Conservation (phyloP, 495 filamentous ascomycete genomes). For the Trypethelium eluteriae region DNA sequence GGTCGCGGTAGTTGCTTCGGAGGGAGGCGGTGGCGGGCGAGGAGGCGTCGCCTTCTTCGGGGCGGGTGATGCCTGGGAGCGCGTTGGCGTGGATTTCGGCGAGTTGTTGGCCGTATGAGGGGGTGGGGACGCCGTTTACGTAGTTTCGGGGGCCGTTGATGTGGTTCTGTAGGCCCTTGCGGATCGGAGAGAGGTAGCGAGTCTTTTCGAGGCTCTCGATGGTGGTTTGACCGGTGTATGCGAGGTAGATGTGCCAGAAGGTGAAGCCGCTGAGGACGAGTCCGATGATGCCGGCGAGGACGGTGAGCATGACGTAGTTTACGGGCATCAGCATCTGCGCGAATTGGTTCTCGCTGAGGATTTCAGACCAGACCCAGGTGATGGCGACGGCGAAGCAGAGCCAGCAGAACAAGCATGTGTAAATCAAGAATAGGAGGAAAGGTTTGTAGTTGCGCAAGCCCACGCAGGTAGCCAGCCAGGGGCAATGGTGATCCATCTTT, state of each 20-base stretch:
- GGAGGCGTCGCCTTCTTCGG: slow-evolving; percentile 67
- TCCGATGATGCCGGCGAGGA: slow-evolving; percentile 83
- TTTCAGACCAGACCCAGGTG: slow-evolving; percentile 72
- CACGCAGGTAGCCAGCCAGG: slow-evolving; percentile 94
- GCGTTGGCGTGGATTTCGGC: slow-evolving; percentile 75
- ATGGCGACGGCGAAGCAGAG: slow-evolving; percentile 65
- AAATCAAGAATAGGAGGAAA: slow-evolving; percentile 88
- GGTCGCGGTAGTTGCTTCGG: slow-evolving; percentile 56
- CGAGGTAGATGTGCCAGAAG: slow-evolving; percentile 82
- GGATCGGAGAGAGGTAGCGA: slow-evolving; percentile 74
- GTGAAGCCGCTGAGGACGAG: slow-evolving; percentile 86
- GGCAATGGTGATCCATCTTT: slow-evolving; percentile 99
- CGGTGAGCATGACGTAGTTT: slow-evolving; percentile 79
- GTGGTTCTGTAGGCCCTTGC: slow-evolving; percentile 54
- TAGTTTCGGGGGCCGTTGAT: slow-evolving; percentile 45
- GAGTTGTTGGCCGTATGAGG: slow-evolving; percentile 63
- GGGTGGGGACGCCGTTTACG: slow-evolving; percentile 3
- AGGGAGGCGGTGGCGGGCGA: slow-evolving; percentile 44
- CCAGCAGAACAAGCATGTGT: slow-evolving; percentile 80
- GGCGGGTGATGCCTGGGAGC: slow-evolving; percentile 67
- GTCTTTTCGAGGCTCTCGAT: slow-evolving; percentile 95
- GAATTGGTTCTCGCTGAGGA: slow-evolving; percentile 56
- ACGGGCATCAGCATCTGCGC: slow-evolving; percentile 59
- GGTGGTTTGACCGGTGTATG: slow-evolving; percentile 71
- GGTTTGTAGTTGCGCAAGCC: slow-evolving; percentile 92